A percentile compares a stretch with the other conserved stretches of the same genome.
Evolutionary conservation across 1,284 basidiomycete species (phyloP).

Genomic region (Cystobasidiaceae sp.): DNA sequence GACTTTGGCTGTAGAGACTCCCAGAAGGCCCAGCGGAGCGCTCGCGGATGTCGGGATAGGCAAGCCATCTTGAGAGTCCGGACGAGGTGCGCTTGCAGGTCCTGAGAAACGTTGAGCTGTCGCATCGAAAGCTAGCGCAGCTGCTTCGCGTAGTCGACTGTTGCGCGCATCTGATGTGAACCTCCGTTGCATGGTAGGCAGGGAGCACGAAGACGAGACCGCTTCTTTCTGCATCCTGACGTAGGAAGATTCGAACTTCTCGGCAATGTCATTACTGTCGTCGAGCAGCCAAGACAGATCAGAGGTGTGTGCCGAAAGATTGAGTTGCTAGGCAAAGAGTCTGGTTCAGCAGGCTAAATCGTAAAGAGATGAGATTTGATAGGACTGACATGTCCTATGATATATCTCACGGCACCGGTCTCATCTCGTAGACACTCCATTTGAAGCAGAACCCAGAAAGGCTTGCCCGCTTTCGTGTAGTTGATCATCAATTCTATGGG

Average conservation of each 20-base stretch:
- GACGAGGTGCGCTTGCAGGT: background rate
- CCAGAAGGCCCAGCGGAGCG: background rate
- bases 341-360: background rate
- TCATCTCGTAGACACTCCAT: conserved; percentile 10
- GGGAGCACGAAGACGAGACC: background rate
- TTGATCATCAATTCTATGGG: background rate
- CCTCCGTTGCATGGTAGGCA: background rate
- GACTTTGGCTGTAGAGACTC: background rate
- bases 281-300: background rate
- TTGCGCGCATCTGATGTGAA: background rate
- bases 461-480: background rate
- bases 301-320: background rate
- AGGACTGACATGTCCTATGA: conserved; percentile 4
- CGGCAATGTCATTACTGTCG: background rate
- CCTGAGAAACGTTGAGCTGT: background rate
- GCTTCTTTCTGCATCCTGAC: background rate
- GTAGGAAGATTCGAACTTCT: background rate
- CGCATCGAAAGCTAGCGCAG: conserved; percentile 12
- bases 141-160: background rate
- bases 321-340: background rate
- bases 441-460: conserved; percentile 8
- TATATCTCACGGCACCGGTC: background rate
- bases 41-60: background rate
- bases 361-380: too few species aligned
- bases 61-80: background rate